These are phyloP conservation scores for Paecilomyces sp. DNA, from an alignment of 2,329 filamentous ascomycete genomes.

Conservation along the genomic window DNA sequence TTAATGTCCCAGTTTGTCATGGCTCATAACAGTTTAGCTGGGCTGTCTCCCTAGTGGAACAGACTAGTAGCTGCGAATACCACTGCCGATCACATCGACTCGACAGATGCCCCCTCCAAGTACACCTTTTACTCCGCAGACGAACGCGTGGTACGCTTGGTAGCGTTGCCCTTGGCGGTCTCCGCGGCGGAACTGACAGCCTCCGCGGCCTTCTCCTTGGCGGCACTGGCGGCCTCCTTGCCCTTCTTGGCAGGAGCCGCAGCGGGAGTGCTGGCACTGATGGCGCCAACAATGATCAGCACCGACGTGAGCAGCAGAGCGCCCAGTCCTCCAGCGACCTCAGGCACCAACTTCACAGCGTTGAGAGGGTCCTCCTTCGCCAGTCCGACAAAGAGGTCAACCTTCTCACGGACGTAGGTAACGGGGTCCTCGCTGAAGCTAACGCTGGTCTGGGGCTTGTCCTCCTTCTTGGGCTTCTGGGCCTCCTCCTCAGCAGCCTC, in stretches of 20 bases:
- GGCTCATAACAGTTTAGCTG: neutral
- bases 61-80: neutral
- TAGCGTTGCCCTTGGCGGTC: slow-evolving; percentile 66
- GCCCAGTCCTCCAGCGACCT: slow-evolving; percentile 75
- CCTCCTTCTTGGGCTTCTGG: slow-evolving; percentile 70
- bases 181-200: slow-evolving; percentile 55
- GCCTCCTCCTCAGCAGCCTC: slow-evolving; percentile 77
- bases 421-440: slow-evolving; percentile 89
- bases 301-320: slow-evolving; percentile 64
- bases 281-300: slow-evolving; percentile 60
- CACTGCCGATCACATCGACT: neutral
- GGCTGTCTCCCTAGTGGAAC: neutral
- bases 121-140: slow-evolving; percentile 26
- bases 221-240: slow-evolving; percentile 62
- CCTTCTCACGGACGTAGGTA: slow-evolving; percentile 81
- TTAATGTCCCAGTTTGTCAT: neutral
- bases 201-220: slow-evolving; percentile 60
- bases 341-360: slow-evolving; percentile 83
- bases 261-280: slow-evolving; percentile 55
- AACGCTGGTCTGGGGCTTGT: slow-evolving; percentile 63
- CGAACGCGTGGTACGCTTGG: slow-evolving; percentile 52
- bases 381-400: slow-evolving; percentile 82
- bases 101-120: neutral
- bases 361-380: slow-evolving; percentile 74
- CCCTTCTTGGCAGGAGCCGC: slow-evolving; percentile 65